These are phyloP conservation scores for Kwoniella bestiolae DNA, from an alignment of 768 basidiomycete genomes.

Conservation along the genomic window DNA sequence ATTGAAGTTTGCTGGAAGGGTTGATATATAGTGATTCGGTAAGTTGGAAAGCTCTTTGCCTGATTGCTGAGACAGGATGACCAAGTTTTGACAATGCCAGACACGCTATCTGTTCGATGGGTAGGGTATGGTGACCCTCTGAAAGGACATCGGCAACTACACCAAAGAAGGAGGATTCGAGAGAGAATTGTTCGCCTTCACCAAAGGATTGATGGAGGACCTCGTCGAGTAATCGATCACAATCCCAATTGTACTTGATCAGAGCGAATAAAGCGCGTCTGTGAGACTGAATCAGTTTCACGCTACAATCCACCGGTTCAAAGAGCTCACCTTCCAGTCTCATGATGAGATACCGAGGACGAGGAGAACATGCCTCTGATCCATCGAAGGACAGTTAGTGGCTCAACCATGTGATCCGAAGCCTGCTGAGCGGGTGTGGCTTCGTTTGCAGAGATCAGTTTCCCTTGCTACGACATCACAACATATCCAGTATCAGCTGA, in stretches of 20 bases:
- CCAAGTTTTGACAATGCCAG: constrained; percentile 84
- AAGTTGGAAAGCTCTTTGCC: constrained; percentile 77
- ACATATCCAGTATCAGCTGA: neutral
- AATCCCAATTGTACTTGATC: constrained; percentile 65
- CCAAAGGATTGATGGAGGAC: constrained; percentile 71
- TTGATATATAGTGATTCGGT: constrained; percentile 27
- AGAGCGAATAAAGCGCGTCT: constrained; percentile 80
- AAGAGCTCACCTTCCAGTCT: constrained; percentile 35
- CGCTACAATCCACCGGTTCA: neutral
- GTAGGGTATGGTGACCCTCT: constrained; percentile 65
- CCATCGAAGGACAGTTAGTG: constrained; percentile 52
- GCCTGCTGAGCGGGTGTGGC: constrained; percentile 39
- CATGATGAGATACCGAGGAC: constrained; percentile 31
- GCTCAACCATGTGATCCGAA: constrained; percentile 46
- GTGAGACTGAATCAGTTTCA: constrained; percentile 53
- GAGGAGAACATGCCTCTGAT: constrained; percentile 55
- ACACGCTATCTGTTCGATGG: constrained; percentile 74
- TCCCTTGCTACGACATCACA: constrained; percentile 70
- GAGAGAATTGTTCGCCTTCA: constrained; percentile 56
- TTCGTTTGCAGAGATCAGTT: constrained; percentile 64
- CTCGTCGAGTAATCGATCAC: constrained; percentile 67
- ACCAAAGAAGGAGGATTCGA: constrained; percentile 68
- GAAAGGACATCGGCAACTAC: constrained; percentile 73
- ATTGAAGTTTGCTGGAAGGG: constrained; percentile 61
- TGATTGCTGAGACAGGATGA: constrained; percentile 68